These are phyloP conservation scores for Coemansia sp. DNA, from an alignment of 192 early-diverging fungal species.

Conservation along the genomic window DNA sequence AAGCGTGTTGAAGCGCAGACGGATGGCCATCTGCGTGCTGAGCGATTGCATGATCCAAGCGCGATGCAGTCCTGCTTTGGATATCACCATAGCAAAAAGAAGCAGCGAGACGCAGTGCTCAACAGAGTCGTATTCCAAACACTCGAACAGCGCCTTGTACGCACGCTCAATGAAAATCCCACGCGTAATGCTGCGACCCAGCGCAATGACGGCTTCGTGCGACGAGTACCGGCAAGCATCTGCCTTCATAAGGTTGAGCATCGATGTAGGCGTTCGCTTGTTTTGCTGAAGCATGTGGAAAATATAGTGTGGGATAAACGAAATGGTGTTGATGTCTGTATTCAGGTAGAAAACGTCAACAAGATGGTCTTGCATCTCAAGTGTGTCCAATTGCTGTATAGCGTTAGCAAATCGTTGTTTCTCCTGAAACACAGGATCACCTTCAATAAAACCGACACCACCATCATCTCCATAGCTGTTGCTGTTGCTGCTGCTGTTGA, in stretches of 20 bases:
- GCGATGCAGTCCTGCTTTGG: conserved; percentile 45
- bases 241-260: conserved; percentile 49
- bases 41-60: conserved; percentile 55
- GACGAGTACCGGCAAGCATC: conserved; percentile 39
- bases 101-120: conserved; percentile 51
- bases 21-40: conserved; percentile 53
- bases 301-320: conserved; percentile 44
- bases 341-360: conserved; percentile 47
- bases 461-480: neutral
- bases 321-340: conserved; percentile 39
- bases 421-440: neutral
- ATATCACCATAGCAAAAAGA: conserved; percentile 44
- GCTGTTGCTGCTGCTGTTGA: no score
- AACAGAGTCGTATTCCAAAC: conserved; percentile 48
- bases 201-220: conserved; percentile 12
- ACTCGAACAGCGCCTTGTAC: conserved; percentile 42
- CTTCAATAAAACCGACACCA: neutral
- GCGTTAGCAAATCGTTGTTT: neutral
- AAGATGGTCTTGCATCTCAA: conserved; percentile 25
- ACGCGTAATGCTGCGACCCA: conserved; percentile 20
- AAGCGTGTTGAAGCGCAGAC: conserved; percentile 46
- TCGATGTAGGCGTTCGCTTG: conserved; percentile 26
- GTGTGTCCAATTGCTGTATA: conserved; percentile 10
- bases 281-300: conserved; percentile 29
- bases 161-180: conserved; percentile 49